Conservation (phyloP, 2,329 filamentous ascomycete species). For the Epichloe amarillans region DNA sequence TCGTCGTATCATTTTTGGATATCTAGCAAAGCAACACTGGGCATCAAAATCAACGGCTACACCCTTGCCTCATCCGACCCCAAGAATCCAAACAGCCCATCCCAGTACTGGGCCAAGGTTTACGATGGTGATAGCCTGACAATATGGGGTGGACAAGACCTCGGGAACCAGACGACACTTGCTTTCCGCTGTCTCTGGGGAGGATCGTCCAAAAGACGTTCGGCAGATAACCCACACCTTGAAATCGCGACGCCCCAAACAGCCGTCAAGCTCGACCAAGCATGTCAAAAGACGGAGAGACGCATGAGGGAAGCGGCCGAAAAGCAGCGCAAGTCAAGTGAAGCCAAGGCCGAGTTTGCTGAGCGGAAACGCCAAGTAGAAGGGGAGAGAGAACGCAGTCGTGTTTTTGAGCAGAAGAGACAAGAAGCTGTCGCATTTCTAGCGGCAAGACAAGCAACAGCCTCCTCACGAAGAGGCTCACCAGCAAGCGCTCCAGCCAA, state of each 20-base stretch:
- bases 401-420: constrained; percentile 34
- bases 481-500: constrained; percentile 15
- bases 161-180: constrained; percentile 29
- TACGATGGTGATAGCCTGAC: constrained; percentile 66
- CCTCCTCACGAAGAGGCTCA: constrained; percentile 17
- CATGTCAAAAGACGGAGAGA: constrained; percentile 32
- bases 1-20: constrained; percentile 58
- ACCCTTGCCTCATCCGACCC: constrained; percentile 43
- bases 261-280: constrained; percentile 34
- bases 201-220: constrained; percentile 32
- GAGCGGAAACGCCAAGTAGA: constrained; percentile 28
- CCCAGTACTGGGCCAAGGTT: constrained; percentile 51
- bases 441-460: constrained; percentile 13
- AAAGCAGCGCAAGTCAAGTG: constrained; percentile 26
- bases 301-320: constrained; percentile 27
- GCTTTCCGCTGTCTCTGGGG: constrained; percentile 43
- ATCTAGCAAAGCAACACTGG: constrained; percentile 63
- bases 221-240: constrained; percentile 13
- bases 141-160: constrained; percentile 45
- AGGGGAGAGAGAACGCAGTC: constrained; percentile 37
- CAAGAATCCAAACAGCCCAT: constrained; percentile 41
- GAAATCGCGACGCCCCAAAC: constrained; percentile 24
- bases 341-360: constrained; percentile 31
- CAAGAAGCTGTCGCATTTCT: constrained; percentile 31
- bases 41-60: constrained; percentile 67